Base-by-base conservation (phyloP, 257 asterid genomes). In the Solanum dulcamara region DNA sequence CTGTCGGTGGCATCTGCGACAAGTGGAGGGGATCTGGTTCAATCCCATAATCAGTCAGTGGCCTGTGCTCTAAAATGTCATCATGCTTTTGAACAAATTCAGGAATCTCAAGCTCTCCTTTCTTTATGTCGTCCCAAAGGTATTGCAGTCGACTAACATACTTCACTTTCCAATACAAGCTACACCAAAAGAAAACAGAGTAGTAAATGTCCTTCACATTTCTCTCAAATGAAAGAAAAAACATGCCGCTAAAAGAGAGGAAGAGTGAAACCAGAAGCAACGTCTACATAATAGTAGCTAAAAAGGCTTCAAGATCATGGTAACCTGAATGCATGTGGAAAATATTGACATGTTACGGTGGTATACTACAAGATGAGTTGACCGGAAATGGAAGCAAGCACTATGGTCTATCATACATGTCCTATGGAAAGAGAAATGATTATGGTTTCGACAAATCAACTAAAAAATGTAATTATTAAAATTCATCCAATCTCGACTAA, bases 91-190 rank as follows among this genome's bases (percentile, higher is more conserved):
- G 87, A 86, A 96, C 98, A 44, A 96, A 94, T 84, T 96, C 98
- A 18, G 99, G 99, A 80, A 96, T 93, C 87, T 92, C 97, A 9
- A 96, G 50, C 81, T 91, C 90, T 50, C 95, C 98, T 87, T 93
- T 92, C 97, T 91, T 94, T 90, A 96, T 91, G 85, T 94, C 93
- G 4, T 96, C 96, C 98, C 98, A 94, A 38, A 96, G 98, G 85
- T 96, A 95, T 72, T 94, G 99, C 86, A 96, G 95, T 44, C 98
- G 96, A 90, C 98, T 94, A 12, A 95, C 86, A 35, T 96, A 96
- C 87, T 95, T 94, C 86, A 96, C 92, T 91, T 96, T 96, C 98
- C 98, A 93, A 88, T 96, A 96, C 71, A 96, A 89, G 72, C 99
- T 96, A 83, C 46, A 86, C 66, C 48, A 32, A 64, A 15, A 80